Conservation (phyloP, 2,329 filamentous ascomycete genomes). For the Ophiocordyceps robertsii region DNA sequence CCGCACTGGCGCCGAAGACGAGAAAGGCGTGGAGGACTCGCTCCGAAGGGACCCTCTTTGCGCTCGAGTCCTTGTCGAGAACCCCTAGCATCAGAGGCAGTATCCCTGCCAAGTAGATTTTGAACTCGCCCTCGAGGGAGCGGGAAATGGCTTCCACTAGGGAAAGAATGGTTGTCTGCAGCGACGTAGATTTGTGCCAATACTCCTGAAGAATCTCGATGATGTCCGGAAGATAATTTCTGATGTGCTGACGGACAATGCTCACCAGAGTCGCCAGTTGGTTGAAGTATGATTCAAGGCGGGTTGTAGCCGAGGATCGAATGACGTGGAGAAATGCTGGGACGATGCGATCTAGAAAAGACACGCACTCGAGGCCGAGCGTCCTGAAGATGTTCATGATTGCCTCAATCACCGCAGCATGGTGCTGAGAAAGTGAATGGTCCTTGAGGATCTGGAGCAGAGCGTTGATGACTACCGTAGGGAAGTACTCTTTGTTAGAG, state of each 20-base stretch:
- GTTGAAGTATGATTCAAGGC: constrained; percentile 93
- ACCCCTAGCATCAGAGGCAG: constrained; percentile 90
- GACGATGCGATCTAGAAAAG: constrained; percentile 86
- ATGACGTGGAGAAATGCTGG: constrained; percentile 90
- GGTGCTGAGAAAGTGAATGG: constrained; percentile 76
- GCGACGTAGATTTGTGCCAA: constrained; percentile 67
- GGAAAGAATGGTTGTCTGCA: constrained; percentile 84
- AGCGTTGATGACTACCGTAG: constrained; percentile 94
- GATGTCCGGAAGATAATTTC: constrained; percentile 78
- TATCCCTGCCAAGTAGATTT: constrained; percentile 80
- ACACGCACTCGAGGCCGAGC: constrained; percentile 86
- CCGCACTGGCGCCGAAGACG: constrained; percentile 86
- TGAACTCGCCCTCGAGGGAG: constrained; percentile 94
- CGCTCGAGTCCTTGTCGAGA: constrained; percentile 70
- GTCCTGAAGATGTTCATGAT: constrained; percentile 99
- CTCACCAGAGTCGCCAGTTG: constrained; percentile 86
- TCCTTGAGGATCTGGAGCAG: constrained; percentile 87
- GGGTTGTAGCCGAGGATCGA: constrained; percentile 59
- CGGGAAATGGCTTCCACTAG: constrained; percentile 89
- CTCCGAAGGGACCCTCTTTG: constrained; percentile 70
- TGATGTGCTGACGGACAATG: constrained; percentile 92
- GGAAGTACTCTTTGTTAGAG: constrained; percentile 96
- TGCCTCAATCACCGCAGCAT: constrained; percentile 87
- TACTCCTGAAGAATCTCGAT: constrained; percentile 78
- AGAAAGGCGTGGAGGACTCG: constrained; percentile 89